Percentiles rank a stretch among this genome's conserved stretches.
These are phyloP conservation scores for Teratosphaeria destructans DNA, from an alignment of 2,329 filamentous ascomycete species.

Conservation along the genomic window DNA sequence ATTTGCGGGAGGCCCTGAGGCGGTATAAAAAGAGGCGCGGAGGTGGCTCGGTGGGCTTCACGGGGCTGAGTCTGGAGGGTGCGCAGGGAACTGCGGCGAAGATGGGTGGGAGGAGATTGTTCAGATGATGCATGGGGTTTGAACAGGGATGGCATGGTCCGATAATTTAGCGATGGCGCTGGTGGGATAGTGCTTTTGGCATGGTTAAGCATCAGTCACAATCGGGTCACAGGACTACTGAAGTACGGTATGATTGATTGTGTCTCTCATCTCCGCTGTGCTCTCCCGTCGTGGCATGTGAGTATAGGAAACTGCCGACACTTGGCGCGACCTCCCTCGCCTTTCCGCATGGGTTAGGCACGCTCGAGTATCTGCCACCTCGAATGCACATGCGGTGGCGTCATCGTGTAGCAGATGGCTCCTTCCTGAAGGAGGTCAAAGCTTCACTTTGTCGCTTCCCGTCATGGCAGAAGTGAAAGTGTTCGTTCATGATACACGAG, in stretches of 20 bases:
- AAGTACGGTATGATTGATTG: neutral
- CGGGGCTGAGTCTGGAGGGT: slow-evolving; percentile 39
- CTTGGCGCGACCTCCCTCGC: neutral
- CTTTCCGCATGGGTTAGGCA: neutral
- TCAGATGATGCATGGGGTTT: slow-evolving; percentile 24
- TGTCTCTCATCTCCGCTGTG: neutral
- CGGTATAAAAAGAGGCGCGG: slow-evolving; percentile 55
- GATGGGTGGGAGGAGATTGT: slow-evolving; percentile 36
- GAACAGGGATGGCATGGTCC: neutral
- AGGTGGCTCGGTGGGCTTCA: slow-evolving; percentile 47
- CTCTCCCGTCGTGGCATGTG: no score
- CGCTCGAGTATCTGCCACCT: neutral
- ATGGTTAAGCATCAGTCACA: neutral
- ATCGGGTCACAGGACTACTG: neutral
- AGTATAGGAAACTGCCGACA: neutral
- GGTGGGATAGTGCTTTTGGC: neutral
- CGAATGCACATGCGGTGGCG: no score
- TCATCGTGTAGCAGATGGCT: no score
- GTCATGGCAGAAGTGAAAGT: neutral
- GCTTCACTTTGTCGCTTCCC: neutral
- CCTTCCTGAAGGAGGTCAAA: neutral
- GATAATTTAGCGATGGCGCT: neutral
- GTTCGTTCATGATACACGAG: neutral
- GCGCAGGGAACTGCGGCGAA: slow-evolving; percentile 34
- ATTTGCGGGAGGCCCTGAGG: slow-evolving; percentile 62